Evolutionary conservation across 1,139 yeast species (phyloP), one percentile per base, ranked within the genome.

Genomic region (Geotrichum carabidarum): DNA sequence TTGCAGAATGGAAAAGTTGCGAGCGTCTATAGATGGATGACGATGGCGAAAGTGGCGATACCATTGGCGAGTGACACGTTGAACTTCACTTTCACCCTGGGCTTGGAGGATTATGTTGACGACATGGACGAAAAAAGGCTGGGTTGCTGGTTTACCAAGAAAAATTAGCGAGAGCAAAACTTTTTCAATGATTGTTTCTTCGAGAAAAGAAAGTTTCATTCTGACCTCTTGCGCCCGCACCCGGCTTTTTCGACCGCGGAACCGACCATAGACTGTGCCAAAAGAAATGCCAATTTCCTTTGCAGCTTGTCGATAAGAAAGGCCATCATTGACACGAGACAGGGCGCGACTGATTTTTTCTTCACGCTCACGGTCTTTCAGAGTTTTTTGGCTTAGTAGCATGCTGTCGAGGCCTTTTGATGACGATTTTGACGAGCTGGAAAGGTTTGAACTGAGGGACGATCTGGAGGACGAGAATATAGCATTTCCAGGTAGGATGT

Each of bases 261-360:
- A 55, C 9, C 58, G 58, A 7, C 58, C 58, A 43, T 55, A 55
- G 15, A 55, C 51, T 35, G 58, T 55, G 30, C 58, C 58, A 43
- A 55, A 55, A 27, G 58, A 55, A n/a, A 55, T 47, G 22, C 58
- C 58, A 30, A 55, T 55, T 40, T 55, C 58, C 32, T 55, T 55
- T 1, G 58, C 58, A 9, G 58, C 58, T 36, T 55, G 55, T 9
- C 58, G 49, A 18, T 55, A 55, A 0, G 58, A 55, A 8, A 52
- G 55, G 9, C 58, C 58, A 47, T 55, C 55, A 41, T 46, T 53
- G 15, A 55, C 56, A 8, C 58, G 53, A 12, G 46, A n/a, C 1
- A 55, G 51, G 1, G 58, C 58, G 3, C 44, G 46, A 15, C 49
- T 44, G 14, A 55, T 55, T 50, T 52, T 52, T 18, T 55, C 56